Evolutionary conservation across 345 rosid species (phyloP).

Genomic region (Aquilaria sinensis): DNA sequence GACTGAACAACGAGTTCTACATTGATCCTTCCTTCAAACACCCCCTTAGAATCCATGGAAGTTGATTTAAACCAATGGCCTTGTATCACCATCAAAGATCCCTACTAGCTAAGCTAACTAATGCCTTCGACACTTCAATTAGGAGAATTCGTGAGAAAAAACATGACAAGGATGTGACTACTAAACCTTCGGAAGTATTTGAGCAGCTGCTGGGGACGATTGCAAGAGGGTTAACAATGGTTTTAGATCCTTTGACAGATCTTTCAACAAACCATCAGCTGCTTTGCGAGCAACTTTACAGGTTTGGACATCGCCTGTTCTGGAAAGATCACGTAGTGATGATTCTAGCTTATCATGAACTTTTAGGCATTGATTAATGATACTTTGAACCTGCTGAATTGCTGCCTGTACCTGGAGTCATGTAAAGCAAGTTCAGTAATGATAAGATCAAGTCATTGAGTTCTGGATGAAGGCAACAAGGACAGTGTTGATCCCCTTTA

Average conservation of each 20-base stretch:
- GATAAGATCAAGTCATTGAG: no score
- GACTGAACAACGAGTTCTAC: no score
- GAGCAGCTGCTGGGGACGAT: conserved; percentile 62
- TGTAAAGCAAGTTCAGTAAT: not conserved
- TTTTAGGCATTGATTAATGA: conserved; percentile 57
- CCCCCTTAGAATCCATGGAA: no score
- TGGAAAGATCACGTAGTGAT: conserved; percentile 80
- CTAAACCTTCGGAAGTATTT: conserved; percentile 68
- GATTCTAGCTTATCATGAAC: conserved; percentile 82
- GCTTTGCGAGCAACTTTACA: conserved; percentile 87
- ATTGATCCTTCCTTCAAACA: no score
- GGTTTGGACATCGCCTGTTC: conserved; percentile 87
- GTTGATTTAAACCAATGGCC: not conserved
- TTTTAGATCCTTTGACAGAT: conserved; percentile 67
- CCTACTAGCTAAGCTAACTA: no score
- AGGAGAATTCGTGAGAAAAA: not conserved
- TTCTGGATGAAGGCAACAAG: no score
- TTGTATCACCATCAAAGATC: conserved; percentile 7
- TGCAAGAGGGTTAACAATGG: conserved; percentile 58
- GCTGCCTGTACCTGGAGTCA: conserved; percentile 63
- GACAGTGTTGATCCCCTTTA: conserved; percentile 16
- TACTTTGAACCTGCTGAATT: conserved; percentile 53
- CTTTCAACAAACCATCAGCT: conserved; percentile 70
- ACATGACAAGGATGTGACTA: not conserved
- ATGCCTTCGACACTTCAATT: no score